Evolutionary conservation across 768 basidiomycete genomes (phyloP).

Genomic region (Flagelloscypha sp.): DNA sequence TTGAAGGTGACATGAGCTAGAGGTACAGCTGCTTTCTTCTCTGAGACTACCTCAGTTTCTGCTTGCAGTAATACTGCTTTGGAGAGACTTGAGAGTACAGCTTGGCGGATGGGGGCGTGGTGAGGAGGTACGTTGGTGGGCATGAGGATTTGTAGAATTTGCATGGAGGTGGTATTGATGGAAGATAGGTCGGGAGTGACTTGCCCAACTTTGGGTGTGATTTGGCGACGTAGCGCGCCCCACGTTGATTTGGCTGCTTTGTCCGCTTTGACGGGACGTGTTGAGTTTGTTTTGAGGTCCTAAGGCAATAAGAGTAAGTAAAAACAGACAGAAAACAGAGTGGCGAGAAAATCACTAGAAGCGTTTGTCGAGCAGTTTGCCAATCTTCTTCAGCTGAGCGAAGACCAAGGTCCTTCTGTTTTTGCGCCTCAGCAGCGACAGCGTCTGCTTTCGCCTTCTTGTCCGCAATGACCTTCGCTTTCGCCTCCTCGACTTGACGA

Average conservation of each 20-base stretch:
- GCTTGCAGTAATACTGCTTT: slow-evolving; percentile 88
- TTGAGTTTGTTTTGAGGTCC: slow-evolving; percentile 55
- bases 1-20: slow-evolving; percentile 70
- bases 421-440: slow-evolving; percentile 28
- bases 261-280: slow-evolving; percentile 56
- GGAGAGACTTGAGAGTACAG: slow-evolving; percentile 78
- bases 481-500: slow-evolving; percentile 25
- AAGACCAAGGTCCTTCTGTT: slow-evolving; percentile 39
- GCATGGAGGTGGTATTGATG: slow-evolving; percentile 40
- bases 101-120: slow-evolving; percentile 26
- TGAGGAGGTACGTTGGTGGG: slow-evolving; percentile 18
- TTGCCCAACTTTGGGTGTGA: slow-evolving; percentile 84
- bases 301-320: slow-evolving; percentile 20
- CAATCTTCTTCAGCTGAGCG: slow-evolving; percentile 60
- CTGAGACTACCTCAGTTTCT: slow-evolving; percentile 87
- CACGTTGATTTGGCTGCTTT: slow-evolving; percentile 49
- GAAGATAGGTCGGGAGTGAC: slow-evolving; percentile 61
- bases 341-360: slow-evolving; percentile 42
- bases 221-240: slow-evolving; percentile 63
- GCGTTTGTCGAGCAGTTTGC: slow-evolving; percentile 41
- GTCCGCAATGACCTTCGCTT: slow-evolving; percentile 22
- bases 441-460: slow-evolving; percentile 26
- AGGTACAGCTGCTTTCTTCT: slow-evolving; percentile 76
- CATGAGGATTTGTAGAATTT: slow-evolving; percentile 28
- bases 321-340: not conserved